Percentiles rank a stretch among this genome's conserved stretches.
These are phyloP conservation scores for Xerocomus spinulosus DNA, from an alignment of 768 basidiomycete species.

Conservation along the genomic window DNA sequence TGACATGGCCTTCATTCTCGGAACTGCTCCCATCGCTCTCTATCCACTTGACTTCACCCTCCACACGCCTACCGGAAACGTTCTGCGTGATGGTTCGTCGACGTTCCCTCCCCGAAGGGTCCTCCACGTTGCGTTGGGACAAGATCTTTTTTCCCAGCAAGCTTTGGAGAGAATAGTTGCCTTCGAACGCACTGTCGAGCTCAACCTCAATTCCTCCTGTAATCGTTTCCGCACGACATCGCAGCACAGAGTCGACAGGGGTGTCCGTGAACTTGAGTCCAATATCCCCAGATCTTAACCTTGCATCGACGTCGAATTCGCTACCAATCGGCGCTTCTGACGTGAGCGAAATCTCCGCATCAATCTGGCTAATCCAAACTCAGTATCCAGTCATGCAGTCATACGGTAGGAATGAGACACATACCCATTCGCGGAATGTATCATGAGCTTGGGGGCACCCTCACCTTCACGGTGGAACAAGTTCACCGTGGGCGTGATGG, in stretches of 20 bases:
- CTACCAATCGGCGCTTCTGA: constrained; percentile 29
- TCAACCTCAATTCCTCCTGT: constrained; percentile 23
- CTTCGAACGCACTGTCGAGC: constrained; percentile 40
- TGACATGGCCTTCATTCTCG: constrained; percentile 15
- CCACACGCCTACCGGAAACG: constrained; percentile 2
- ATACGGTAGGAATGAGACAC: constrained; percentile 26
- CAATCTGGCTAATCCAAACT: constrained; percentile 16
- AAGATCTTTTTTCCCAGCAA: constrained; percentile 22
- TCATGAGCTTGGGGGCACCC: constrained; percentile 26
- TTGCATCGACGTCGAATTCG: constrained; percentile 30
- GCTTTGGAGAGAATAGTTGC: constrained; percentile 32
- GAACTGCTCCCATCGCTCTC: constrained; percentile 17
- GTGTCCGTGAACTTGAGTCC: constrained; percentile 24
- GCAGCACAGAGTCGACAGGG: constrained; percentile 36
- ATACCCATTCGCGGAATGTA: constrained; percentile 43
- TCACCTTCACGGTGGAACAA: constrained; percentile 29
- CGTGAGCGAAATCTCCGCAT: constrained; percentile 27
- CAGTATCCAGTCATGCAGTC: not conserved
- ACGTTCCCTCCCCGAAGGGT: constrained; percentile 35
- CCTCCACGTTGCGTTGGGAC: constrained; percentile 21
- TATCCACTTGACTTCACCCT: constrained; percentile 24
- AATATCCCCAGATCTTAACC: constrained; percentile 29
- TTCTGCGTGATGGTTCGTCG: constrained; percentile 21
- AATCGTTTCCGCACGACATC: constrained; percentile 27
- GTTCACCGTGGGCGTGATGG: constrained; percentile 36